phyloP scores from a whole-genome alignment of 176 grass and related monocot genomes.

The Paspalum notatum region DNA sequence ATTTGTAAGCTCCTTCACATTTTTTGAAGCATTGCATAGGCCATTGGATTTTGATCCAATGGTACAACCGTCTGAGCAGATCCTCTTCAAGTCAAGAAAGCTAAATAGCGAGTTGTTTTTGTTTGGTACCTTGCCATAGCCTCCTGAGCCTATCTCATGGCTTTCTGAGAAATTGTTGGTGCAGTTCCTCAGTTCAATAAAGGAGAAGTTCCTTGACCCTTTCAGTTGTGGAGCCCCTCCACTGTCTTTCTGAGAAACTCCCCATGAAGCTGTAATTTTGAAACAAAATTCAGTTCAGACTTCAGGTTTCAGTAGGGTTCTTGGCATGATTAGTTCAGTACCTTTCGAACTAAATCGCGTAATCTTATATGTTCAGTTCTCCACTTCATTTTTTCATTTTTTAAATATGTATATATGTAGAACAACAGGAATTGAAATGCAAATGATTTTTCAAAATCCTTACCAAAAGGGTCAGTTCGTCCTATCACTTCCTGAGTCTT shows the following conservation, averaged over 20 bases:
- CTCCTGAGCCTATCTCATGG: slow-evolving; percentile 64
- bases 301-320: not conserved
- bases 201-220: slow-evolving; percentile 68
- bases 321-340: not conserved
- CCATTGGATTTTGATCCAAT: not conserved
- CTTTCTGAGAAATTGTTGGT: slow-evolving; percentile 64
- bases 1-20: slow-evolving; percentile 5
- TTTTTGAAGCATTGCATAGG: not conserved
- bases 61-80: not conserved
- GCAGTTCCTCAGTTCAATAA: slow-evolving; percentile 63
- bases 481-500: slow-evolving; percentile 39
- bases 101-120: not conserved
- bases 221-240: slow-evolving; percentile 64
- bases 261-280: slow-evolving; percentile 56
- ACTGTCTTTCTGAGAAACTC: slow-evolving; percentile 37
- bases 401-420: not conserved
- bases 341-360: not conserved
- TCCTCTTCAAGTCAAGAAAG: not conserved
- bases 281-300: slow-evolving; percentile 22
- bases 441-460: not conserved
- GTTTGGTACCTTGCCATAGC: slow-evolving; percentile 66
- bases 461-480: slow-evolving; percentile 78
- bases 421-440: slow-evolving; percentile 12
- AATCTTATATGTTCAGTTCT: not conserved
- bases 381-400: not conserved